These are phyloP conservation scores for Rostrohypoxylon terebratum DNA, from an alignment of 495 filamentous ascomycete genomes.

Conservation along the genomic window DNA sequence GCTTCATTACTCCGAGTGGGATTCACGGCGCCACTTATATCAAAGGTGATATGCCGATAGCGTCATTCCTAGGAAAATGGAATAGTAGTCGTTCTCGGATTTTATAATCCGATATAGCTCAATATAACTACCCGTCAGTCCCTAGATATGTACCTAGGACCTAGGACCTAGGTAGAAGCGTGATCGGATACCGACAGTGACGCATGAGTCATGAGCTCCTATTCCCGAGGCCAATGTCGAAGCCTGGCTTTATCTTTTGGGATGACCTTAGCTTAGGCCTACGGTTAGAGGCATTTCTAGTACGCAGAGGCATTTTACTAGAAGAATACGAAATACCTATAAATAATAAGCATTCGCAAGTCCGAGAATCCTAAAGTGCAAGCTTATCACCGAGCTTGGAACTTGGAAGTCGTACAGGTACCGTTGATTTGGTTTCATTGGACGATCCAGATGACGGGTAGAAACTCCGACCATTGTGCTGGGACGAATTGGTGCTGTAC, in stretches of 20 bases:
- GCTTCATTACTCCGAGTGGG: background rate
- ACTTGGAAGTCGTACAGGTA: background rate
- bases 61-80: background rate
- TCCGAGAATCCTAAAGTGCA: slow-evolving; percentile 10
- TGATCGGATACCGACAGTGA: background rate
- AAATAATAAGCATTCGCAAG: background rate
- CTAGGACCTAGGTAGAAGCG: background rate
- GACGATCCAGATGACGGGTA: background rate
- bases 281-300: slow-evolving; percentile 4
- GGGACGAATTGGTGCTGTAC: background rate
- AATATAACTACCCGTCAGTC: background rate
- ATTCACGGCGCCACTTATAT: background rate
- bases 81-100: background rate
- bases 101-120: background rate
- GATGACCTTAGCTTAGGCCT: background rate
- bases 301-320: too few species aligned
- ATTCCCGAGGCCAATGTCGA: background rate
- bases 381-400: slow-evolving; percentile 17
- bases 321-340: slow-evolving; percentile 12
- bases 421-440: background rate
- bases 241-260: background rate
- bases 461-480: slow-evolving; percentile 15
- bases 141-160: too few species aligned
- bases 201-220: background rate
- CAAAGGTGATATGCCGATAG: background rate